A percentile compares a stretch with the other conserved stretches of the same genome.
Conservation (phyloP, 805 yeast species). For the Yamadazyma sp. region DNA sequence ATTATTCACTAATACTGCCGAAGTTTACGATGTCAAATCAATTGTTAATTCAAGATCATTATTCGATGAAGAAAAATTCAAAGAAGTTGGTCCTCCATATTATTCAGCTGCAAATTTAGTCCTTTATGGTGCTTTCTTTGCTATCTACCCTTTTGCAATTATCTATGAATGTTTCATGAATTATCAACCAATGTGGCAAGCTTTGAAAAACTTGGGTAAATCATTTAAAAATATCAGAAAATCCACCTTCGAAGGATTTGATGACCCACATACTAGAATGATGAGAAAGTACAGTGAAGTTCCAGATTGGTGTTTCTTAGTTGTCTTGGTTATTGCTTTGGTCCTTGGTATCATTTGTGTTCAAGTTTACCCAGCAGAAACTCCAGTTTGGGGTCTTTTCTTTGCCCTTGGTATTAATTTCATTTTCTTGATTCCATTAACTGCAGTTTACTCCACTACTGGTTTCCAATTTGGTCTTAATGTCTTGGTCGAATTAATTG, state of each 20-base stretch:
- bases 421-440: conserved; percentile 30
- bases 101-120: conserved; percentile 30
- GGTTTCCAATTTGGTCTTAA: conserved; percentile 33
- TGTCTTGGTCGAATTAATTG: conserved; percentile 34
- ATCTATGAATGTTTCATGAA: conserved; percentile 36
- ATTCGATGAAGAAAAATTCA: conserved; percentile 22
- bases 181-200: conserved; percentile 18
- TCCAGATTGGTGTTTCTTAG: conserved; percentile 29
- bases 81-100: conserved; percentile 28
- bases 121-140: conserved; percentile 26
- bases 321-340: conserved; percentile 24
- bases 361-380: conserved; percentile 27
- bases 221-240: conserved; percentile 35
- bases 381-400: conserved; percentile 37
- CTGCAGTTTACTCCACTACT: conserved; percentile 26
- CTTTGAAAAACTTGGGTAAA: conserved; percentile 9
- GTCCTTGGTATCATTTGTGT: conserved; percentile 32
- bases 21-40: conserved; percentile 38
- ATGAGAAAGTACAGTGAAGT: conserved; percentile 33
- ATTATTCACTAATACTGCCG: conserved; percentile 48
- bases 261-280: conserved; percentile 31
- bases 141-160: conserved; percentile 36
- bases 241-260: conserved; percentile 29
- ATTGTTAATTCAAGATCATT: conserved; percentile 38
- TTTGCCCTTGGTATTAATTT: conserved; percentile 31